Conservation (phyloP, 257 asterid genomes). For the Plectranthus barbatus region DNA sequence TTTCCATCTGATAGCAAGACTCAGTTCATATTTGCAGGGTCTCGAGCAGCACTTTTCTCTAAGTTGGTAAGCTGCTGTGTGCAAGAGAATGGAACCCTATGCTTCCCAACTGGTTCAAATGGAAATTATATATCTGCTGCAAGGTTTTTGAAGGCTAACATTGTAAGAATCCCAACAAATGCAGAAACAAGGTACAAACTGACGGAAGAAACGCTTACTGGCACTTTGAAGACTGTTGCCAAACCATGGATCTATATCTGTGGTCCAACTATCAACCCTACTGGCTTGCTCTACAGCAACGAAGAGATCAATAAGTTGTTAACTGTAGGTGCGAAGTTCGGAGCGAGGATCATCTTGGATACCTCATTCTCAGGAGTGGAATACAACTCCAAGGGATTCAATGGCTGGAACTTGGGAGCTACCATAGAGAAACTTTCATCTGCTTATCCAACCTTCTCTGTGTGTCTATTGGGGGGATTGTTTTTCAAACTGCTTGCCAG, state of each 20-base stretch:
- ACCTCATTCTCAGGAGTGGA: slow-evolving; percentile 90
- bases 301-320: slow-evolving; percentile 63
- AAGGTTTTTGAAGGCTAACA: slow-evolving; percentile 57
- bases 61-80: slow-evolving; percentile 78
- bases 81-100: slow-evolving; percentile 86
- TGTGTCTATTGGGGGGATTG: slow-evolving; percentile 73
- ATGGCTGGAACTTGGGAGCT: slow-evolving; percentile 68
- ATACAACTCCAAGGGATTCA: slow-evolving; percentile 40
- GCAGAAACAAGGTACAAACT: slow-evolving; percentile 60
- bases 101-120: slow-evolving; percentile 84
- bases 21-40: slow-evolving; percentile 69
- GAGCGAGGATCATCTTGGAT: slow-evolving; percentile 73
- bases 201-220: slow-evolving; percentile 48
- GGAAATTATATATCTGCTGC: slow-evolving; percentile 87
- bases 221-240: slow-evolving; percentile 34
- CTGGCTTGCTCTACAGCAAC: slow-evolving; percentile 73
- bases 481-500: slow-evolving; percentile 82
- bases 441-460: slow-evolving; percentile 41
- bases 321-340: slow-evolving; percentile 58
- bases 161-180: slow-evolving; percentile 43
- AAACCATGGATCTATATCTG: slow-evolving; percentile 91
- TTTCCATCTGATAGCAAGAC: slow-evolving; percentile 40
- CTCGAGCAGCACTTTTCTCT: slow-evolving; percentile 64
- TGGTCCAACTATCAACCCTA: slow-evolving; percentile 84
- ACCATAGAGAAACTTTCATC: slow-evolving; percentile 49